Conservation (phyloP, 108 stramenopile species). For the Parietichytrium sp. region DNA sequence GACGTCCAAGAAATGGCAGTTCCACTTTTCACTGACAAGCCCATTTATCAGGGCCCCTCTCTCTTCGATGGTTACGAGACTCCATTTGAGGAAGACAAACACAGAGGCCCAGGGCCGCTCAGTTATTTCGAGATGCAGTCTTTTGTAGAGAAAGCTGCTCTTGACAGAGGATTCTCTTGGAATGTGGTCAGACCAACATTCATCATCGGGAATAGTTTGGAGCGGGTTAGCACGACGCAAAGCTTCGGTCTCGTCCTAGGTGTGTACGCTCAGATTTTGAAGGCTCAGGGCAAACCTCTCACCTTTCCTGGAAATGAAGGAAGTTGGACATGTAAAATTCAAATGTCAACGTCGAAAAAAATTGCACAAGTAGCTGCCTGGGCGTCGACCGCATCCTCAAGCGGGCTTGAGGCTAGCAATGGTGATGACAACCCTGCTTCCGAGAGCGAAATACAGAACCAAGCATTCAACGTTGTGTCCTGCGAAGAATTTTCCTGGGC, state of each 20-base stretch:
- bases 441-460: no score
- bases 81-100: slow-evolving; percentile 21
- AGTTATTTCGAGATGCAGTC: background rate
- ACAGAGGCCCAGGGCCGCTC: background rate
- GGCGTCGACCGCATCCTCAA: background rate
- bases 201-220: background rate
- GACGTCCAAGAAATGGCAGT: no score
- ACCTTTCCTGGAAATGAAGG: background rate
- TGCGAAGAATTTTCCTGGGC: background rate
- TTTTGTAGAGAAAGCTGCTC: background rate
- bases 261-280: background rate
- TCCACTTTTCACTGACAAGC: no score
- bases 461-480: background rate
- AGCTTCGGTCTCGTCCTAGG: background rate
- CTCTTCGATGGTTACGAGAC: background rate
- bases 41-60: no score
- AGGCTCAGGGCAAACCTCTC: background rate
- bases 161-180: background rate
- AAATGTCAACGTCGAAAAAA: background rate
- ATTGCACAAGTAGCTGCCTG: background rate
- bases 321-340: background rate
- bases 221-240: background rate
- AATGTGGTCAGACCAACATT: background rate
- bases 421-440: background rate
- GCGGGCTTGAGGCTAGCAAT: background rate